Percentiles rank a stretch among this genome's conserved stretches.
These are phyloP conservation scores for Cladosporium sphaerospermum DNA, from an alignment of 2,329 filamentous ascomycete genomes.

Conservation along the genomic window DNA sequence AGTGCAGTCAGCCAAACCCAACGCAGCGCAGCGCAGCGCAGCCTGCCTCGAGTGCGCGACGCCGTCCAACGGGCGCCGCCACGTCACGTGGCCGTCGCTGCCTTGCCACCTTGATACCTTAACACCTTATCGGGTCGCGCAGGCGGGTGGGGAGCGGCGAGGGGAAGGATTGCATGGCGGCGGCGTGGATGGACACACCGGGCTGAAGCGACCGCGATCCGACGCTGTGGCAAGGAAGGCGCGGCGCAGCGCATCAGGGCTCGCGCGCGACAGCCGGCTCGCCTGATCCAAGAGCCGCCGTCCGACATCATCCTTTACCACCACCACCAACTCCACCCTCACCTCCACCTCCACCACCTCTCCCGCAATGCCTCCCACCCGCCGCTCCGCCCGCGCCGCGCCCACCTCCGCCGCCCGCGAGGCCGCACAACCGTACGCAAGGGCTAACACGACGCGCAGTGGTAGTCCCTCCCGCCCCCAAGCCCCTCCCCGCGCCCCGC, in stretches of 20 bases:
- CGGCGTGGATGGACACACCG: background rate
- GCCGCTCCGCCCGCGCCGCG: constrained; percentile 26
- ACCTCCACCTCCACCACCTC: background rate
- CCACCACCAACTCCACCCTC: background rate
- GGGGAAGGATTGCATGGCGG: too few relatives aligned
- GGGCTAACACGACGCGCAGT: constrained; percentile 17
- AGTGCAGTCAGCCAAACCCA: constrained; percentile 6
- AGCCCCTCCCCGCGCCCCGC: constrained; percentile 4
- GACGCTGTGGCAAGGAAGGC: constrained; percentile 9
- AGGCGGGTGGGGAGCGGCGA: background rate
- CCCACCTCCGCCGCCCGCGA: constrained; percentile 17
- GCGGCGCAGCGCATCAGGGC: background rate
- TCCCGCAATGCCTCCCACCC: constrained; percentile 27
- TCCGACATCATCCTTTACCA: background rate
- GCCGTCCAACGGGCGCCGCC: too few relatives aligned
- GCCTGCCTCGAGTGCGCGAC: too few relatives aligned
- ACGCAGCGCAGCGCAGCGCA: background rate
- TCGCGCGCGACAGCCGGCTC: background rate
- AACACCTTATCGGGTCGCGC: background rate
- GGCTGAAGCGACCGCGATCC: constrained; percentile 9
- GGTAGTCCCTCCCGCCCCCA: constrained; percentile 15
- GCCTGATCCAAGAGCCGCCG: background rate
- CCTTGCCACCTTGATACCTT: too few relatives aligned
- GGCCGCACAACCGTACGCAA: constrained; percentile 21
- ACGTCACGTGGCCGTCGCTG: background rate